Evolutionary conservation across 371 early-diverging fungal genomes (phyloP).

Genomic region (Lichtheimia ornata): DNA sequence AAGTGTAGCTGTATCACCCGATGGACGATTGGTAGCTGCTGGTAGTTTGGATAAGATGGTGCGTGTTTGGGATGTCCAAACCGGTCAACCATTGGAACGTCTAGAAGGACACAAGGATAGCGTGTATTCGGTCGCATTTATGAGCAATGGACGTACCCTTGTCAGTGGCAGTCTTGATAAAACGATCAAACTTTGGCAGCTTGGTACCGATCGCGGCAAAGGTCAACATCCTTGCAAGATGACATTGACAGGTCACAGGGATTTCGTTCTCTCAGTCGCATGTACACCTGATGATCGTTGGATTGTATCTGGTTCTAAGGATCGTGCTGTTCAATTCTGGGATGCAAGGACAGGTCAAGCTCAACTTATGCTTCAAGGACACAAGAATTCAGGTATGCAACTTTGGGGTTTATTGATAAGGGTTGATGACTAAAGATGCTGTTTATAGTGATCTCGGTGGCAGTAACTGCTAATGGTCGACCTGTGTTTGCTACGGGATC

Average conservation of each 20-base stretch:
- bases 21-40: conserved; percentile 67
- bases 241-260: conserved; percentile 69
- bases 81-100: conserved; percentile 76
- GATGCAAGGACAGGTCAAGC: conserved; percentile 77
- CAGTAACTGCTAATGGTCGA: conserved; percentile 75
- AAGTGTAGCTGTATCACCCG: conserved; percentile 84
- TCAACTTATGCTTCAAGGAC: conserved; percentile 94
- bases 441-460: conserved; percentile 83
- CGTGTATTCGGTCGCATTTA: conserved; percentile 93
- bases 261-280: conserved; percentile 96
- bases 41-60: conserved; percentile 90
- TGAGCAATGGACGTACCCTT: conserved; percentile 85
- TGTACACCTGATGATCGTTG: conserved; percentile 90
- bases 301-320: conserved; percentile 94
- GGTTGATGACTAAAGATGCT: not conserved
- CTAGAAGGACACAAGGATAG: conserved; percentile 93
- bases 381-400: conserved; percentile 87
- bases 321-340: conserved; percentile 95
- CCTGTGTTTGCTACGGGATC: conserved; percentile 95
- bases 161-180: conserved; percentile 92
- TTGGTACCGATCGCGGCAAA: conserved; percentile 40
- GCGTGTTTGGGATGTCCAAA: conserved; percentile 84
- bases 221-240: conserved; percentile 38
- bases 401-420: not conserved
- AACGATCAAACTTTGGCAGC: conserved; percentile 91